Evolutionary conservation across 2,329 filamentous ascomycete species (phyloP).

Genomic region (Aspergillus ochraceus): DNA sequence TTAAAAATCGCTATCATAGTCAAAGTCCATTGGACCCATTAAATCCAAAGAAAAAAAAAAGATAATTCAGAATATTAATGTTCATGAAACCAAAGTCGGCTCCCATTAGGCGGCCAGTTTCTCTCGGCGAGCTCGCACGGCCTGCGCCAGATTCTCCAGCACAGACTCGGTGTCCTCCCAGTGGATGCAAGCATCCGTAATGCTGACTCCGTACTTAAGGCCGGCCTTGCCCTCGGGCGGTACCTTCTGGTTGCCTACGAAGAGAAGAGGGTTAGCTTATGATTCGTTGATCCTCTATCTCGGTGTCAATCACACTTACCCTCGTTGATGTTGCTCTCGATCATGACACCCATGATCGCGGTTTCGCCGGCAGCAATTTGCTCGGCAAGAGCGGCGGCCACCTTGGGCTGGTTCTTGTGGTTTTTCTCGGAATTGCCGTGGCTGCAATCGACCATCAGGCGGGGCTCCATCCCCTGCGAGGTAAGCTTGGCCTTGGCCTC

Average conservation of each 20-base stretch:
- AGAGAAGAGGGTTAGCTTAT: slow-evolving; percentile 1
- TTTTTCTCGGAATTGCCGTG: slow-evolving; percentile 96
- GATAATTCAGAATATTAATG: neutral
- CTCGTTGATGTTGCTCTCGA: slow-evolving; percentile 96
- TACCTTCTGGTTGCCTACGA: slow-evolving; percentile 76
- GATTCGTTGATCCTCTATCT: neutral
- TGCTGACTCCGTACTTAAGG: slow-evolving; percentile 90
- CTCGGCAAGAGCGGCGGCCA: slow-evolving; percentile 75
- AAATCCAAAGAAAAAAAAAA: neutral
- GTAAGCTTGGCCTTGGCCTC: slow-evolving; percentile 77
- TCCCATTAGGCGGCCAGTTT: slow-evolving; percentile 25
- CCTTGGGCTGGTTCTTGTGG: slow-evolving; percentile 96
- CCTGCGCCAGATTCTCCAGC: slow-evolving; percentile 73
- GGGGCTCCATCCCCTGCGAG: slow-evolving; percentile 70
- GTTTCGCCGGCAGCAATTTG: slow-evolving; percentile 84
- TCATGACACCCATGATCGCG: slow-evolving; percentile 96
- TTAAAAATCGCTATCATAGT: neutral
- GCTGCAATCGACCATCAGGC: slow-evolving; percentile 97
- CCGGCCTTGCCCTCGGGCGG: slow-evolving; percentile 80
- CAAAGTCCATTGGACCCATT: neutral
- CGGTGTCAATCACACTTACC: slow-evolving; percentile 51
- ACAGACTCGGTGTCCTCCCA: slow-evolving; percentile 87
- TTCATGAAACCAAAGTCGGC: too few relatives aligned
- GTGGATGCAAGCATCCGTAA: slow-evolving; percentile 94
- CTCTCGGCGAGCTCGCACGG: slow-evolving; percentile 72